phyloP scores from a whole-genome alignment of 352 stramenopile species.

The Phytophthora europaea region DNA sequence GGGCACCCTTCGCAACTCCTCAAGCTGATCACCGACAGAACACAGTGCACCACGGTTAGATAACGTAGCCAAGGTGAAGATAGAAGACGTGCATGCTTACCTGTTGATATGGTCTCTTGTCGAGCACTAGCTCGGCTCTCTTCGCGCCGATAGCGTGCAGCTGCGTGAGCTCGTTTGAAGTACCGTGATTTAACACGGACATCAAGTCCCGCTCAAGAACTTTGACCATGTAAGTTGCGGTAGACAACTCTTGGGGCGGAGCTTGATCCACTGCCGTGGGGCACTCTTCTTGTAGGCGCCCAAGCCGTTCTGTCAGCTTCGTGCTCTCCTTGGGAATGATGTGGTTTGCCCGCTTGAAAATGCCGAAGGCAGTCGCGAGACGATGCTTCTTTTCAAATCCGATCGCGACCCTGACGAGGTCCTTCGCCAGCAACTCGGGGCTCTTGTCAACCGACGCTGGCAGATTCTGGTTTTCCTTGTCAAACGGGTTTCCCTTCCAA shows the following conservation, averaged over 20 bases:
- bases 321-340: constrained; percentile 57
- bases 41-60: background rate
- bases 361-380: constrained; percentile 45
- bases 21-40: constrained; percentile 30
- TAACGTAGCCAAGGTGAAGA: background rate
- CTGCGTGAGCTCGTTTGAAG: constrained; percentile 47
- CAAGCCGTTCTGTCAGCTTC: constrained; percentile 57
- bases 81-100: constrained; percentile 15
- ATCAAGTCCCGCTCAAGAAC: constrained; percentile 67
- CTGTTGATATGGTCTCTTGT: constrained; percentile 52
- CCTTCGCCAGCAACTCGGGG: constrained; percentile 57
- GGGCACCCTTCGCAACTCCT: constrained; percentile 50
- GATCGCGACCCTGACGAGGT: constrained; percentile 67
- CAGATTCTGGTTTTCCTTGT: constrained; percentile 23
- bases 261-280: constrained; percentile 23
- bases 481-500: constrained; percentile 2
- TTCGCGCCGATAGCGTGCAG: constrained; percentile 67
- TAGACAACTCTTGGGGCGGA: constrained; percentile 55
- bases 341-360: constrained; percentile 66
- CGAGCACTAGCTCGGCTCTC: constrained; percentile 54
- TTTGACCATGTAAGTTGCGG: constrained; percentile 43
- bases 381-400: constrained; percentile 57
- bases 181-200: constrained; percentile 56
- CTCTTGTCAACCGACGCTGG: constrained; percentile 13
- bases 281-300: constrained; percentile 41